Evolutionary conservation across 2,329 filamentous ascomycete species (phyloP).

Genomic region (Xylariaceae sp.): DNA sequence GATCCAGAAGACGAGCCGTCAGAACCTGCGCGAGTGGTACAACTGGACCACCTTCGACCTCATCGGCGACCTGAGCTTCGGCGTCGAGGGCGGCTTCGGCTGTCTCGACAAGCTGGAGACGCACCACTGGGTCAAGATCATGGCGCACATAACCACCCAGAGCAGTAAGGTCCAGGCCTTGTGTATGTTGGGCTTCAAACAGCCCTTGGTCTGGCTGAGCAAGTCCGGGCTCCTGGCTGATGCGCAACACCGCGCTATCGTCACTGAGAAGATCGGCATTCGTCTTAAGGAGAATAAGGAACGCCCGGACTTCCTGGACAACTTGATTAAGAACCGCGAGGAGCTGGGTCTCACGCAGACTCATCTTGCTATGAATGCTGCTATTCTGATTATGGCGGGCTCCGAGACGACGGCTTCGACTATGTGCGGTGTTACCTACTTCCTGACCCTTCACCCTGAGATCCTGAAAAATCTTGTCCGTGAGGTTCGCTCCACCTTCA

Average conservation of each 20-base stretch:
- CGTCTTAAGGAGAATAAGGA: slow-evolving; percentile 25
- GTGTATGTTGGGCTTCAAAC: slow-evolving; percentile 7
- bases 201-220: slow-evolving; percentile 6
- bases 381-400: slow-evolving; percentile 39
- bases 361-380: slow-evolving; percentile 20
- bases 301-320: slow-evolving; percentile 32
- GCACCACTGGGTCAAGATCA: slow-evolving; percentile 32
- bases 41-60: slow-evolving; percentile 40
- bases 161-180: slow-evolving; percentile 10
- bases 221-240: slow-evolving; percentile 4
- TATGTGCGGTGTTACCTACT: slow-evolving; percentile 36
- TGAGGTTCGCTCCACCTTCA: slow-evolving; percentile 38
- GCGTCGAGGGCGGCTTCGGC: slow-evolving; percentile 35
- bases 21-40: slow-evolving; percentile 36
- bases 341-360: slow-evolving; percentile 16
- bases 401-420: slow-evolving; percentile 47
- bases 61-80: slow-evolving; percentile 44
- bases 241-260: slow-evolving; percentile 18
- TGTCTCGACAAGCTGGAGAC: slow-evolving; percentile 31
- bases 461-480: slow-evolving; percentile 30
- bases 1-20: not conserved
- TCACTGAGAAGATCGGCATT: slow-evolving; percentile 23
- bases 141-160: slow-evolving; percentile 26
- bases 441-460: slow-evolving; percentile 36
- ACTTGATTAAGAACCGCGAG: slow-evolving; percentile 29